Base-by-base conservation (phyloP, 208 protist species). In the Leishmania tarentolae region DNA sequence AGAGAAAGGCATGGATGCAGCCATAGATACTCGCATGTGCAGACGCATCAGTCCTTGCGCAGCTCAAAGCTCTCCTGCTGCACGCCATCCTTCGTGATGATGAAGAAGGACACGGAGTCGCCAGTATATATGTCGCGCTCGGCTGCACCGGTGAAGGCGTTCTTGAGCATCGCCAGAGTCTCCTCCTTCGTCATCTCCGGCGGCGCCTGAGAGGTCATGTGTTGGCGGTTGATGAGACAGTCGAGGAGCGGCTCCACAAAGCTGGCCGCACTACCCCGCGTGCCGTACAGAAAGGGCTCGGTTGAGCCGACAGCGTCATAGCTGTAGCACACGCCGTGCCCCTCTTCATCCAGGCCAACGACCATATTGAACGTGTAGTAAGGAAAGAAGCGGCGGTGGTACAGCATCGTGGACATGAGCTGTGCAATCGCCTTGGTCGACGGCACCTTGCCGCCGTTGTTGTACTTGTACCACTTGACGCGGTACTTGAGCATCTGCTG, bases 281-380 rank as follows among this genome's bases (percentile, higher is more conserved):
- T 96, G 71, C 94, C 92, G 85, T 99, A 99, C n/a, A 81, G 80
- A 73, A 98, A 93, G 28, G 94, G 92, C 88, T 99, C 96, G 52
- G 98, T 99, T 17, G 92, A 99, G 76, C 99, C 99, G 6, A 99
- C 93, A 21, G 98, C 97, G 88, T 99, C 99, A 88, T 99, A 99
- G 83, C 91, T 95, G 92, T 99, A 99, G 72, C 99, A 98, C 73
- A 98, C 97, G 37, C 98, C 99, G 47, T 96, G 79, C 31, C 98
- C 99, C 31, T 98, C 80, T 63, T 98, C 93, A 86, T 99, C 94
- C 24, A 99, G 79, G 37, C 99, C 99, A 24, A 93, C 98, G 28
- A 99, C 83, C 81, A 99, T 95, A 91, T 99, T 99, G 90, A 99
- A 99, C 5, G 99, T 98, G 93, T 99, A 99, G 88, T 99, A 99